Percentiles rank a stretch among this genome's conserved stretches.
Conservation (phyloP, 306 rosid genomes). For the Sophora flavescens region DNA sequence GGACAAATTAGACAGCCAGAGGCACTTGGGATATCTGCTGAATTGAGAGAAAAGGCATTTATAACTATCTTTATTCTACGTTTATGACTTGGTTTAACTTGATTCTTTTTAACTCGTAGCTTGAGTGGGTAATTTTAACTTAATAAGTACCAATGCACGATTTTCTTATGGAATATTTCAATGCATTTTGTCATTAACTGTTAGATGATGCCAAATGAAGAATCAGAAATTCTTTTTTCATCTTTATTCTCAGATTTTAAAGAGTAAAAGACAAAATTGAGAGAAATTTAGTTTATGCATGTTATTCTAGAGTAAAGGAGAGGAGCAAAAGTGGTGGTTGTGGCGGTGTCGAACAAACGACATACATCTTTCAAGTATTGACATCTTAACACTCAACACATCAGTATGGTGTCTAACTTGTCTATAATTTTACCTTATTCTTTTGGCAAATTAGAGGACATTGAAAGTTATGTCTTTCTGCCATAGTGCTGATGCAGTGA, state of each 20-base stretch:
- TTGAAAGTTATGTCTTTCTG: slow-evolving; percentile 17
- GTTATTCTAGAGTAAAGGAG: slow-evolving; percentile 14
- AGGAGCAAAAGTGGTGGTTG: slow-evolving; percentile 16
- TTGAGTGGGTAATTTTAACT: slow-evolving; percentile 37
- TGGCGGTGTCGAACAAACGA: not conserved
- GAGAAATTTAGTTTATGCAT: slow-evolving; percentile 13
- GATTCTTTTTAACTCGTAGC: not conserved
- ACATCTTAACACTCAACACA: not conserved
- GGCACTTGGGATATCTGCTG: slow-evolving; percentile 96
- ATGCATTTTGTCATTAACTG: not conserved
- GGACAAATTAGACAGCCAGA: slow-evolving; percentile 94
- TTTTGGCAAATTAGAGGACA: not conserved
- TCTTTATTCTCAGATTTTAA: slow-evolving; percentile 14
- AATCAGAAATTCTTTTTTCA: not conserved
- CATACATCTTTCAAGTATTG: slow-evolving; percentile 6
- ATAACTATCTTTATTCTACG: slow-evolving; percentile 9
- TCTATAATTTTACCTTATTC: slow-evolving; percentile 32
- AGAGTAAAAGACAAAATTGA: slow-evolving; percentile 24
- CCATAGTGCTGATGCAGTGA: slow-evolving; percentile 13
- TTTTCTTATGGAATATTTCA: slow-evolving; percentile 14
- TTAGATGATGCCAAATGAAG: slow-evolving; percentile 35
- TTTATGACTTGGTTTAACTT: not conserved
- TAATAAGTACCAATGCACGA: slow-evolving; percentile 30
- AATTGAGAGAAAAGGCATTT: slow-evolving; percentile 78
- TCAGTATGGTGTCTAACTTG: slow-evolving; percentile 1